These are phyloP conservation scores for Leucoagaricus sp. DNA, from an alignment of 1,284 basidiomycete genomes.

Conservation along the genomic window DNA sequence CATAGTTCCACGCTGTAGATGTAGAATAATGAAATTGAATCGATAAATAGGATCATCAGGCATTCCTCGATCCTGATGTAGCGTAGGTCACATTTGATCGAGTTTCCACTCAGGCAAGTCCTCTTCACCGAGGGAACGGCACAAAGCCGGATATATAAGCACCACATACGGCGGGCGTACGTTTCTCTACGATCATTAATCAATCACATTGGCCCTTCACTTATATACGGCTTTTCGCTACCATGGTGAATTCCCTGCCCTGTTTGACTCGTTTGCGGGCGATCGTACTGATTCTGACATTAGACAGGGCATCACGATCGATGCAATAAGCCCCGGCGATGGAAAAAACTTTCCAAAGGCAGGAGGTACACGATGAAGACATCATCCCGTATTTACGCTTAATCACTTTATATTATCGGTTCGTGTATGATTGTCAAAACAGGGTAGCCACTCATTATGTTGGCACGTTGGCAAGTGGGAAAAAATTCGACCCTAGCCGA, in stretches of 20 bases:
- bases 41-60: background rate
- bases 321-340: conserved; percentile 11
- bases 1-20: too few relatives aligned
- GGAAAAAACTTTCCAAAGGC: conserved; percentile 16
- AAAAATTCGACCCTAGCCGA: conserved; percentile 71
- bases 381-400: conserved; percentile 69
- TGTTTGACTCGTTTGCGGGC: background rate
- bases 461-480: conserved; percentile 63
- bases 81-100: background rate
- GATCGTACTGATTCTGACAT: background rate
- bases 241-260: conserved; percentile 1
- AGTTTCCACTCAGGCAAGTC: background rate
- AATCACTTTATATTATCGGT: conserved; percentile 49
- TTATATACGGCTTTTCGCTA: background rate
- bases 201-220: background rate
- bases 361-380: conserved; percentile 8
- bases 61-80: background rate
- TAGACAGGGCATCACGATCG: conserved; percentile 16
- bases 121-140: background rate
- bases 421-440: conserved; percentile 34
- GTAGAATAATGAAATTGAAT: background rate
- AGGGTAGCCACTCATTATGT: conserved; percentile 69
- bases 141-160: background rate
- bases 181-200: background rate
- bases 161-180: background rate